These are phyloP conservation scores for Aspergillus intermedius DNA, from an alignment of 2,329 filamentous ascomycete genomes.

Conservation along the genomic window DNA sequence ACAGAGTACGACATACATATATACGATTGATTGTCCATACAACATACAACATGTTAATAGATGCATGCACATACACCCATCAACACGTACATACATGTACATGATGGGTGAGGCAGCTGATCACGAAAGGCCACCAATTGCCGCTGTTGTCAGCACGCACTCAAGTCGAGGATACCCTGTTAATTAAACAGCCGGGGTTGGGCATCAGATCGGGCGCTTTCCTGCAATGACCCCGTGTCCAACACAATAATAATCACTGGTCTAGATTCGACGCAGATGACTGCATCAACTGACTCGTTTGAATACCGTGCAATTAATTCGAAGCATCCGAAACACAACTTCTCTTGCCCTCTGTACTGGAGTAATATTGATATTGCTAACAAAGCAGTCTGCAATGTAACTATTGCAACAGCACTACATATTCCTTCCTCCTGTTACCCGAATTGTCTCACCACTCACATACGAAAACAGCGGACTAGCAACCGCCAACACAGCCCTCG, in stretches of 20 bases:
- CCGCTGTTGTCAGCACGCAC: too few relatives aligned
- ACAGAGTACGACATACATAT: too few relatives aligned
- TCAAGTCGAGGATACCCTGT: too few relatives aligned
- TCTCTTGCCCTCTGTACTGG: too few relatives aligned
- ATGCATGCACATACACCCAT: not conserved
- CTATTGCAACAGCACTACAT: conserved; percentile 38
- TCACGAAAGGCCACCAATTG: too few relatives aligned
- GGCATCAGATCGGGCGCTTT: too few relatives aligned
- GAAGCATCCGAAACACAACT: not conserved
- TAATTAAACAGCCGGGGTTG: too few relatives aligned
- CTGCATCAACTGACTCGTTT: not conserved
- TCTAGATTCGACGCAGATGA: not conserved
- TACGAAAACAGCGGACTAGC: conserved; percentile 78
- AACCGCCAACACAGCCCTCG: conserved; percentile 67
- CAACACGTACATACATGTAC: not conserved
- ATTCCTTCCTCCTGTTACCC: conserved; percentile 69
- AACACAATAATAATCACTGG: too few relatives aligned
- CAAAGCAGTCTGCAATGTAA: not conserved
- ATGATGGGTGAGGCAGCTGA: too few relatives aligned
- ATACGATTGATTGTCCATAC: too few relatives aligned
- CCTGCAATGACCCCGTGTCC: too few relatives aligned
- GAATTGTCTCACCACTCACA: conserved; percentile 79
- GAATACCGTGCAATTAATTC: not conserved
- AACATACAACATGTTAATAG: too few relatives aligned
- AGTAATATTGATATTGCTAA: not conserved